phyloP scores from a whole-genome alignment of 495 filamentous ascomycete species.

The Penicillium parvum region DNA sequence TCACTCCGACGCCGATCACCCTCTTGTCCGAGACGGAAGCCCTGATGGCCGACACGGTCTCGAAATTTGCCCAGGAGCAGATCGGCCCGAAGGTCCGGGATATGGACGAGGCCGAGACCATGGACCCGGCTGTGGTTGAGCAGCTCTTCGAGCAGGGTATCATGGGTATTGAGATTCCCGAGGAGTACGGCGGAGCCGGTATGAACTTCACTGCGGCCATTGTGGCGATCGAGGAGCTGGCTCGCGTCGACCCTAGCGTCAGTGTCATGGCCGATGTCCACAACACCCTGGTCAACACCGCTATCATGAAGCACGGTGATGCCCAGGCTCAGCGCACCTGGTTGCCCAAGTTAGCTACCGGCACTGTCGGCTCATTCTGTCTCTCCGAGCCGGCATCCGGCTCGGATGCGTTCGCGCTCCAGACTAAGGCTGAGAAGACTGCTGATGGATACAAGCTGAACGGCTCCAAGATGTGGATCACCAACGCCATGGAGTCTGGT shows the following conservation, averaged over 20 bases:
- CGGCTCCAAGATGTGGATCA: constrained; percentile 99
- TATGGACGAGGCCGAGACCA: constrained; percentile 95
- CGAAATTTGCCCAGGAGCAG: constrained; percentile 83
- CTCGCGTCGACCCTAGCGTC: constrained; percentile 89
- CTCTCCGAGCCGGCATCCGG: constrained; percentile 91
- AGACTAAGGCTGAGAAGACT: constrained; percentile 76
- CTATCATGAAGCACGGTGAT: constrained; percentile 80
- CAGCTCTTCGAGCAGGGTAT: constrained; percentile 95
- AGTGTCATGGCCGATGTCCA: constrained; percentile 93
- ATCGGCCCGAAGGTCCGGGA: constrained; percentile 90
- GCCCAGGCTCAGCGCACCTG: constrained; percentile 72
- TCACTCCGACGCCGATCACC: constrained; percentile 88
- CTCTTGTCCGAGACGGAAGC: constrained; percentile 88
- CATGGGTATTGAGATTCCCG: constrained; percentile 96
- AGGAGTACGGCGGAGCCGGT: constrained; percentile 91
- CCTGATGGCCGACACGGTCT: constrained; percentile 82
- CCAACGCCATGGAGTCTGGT: constrained; percentile 86
- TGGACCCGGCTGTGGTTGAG: constrained; percentile 86
- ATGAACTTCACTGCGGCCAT: constrained; percentile 99
- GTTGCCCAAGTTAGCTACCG: constrained; percentile 81
- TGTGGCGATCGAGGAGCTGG: constrained; percentile 94
- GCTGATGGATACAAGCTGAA: constrained; percentile 79
- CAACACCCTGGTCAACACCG: constrained; percentile 96
- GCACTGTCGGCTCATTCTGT: constrained; percentile 93
- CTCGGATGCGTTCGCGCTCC: constrained; percentile 92